Conservation (phyloP, 441 rosid genomes). For the Biscutella laevigata region DNA sequence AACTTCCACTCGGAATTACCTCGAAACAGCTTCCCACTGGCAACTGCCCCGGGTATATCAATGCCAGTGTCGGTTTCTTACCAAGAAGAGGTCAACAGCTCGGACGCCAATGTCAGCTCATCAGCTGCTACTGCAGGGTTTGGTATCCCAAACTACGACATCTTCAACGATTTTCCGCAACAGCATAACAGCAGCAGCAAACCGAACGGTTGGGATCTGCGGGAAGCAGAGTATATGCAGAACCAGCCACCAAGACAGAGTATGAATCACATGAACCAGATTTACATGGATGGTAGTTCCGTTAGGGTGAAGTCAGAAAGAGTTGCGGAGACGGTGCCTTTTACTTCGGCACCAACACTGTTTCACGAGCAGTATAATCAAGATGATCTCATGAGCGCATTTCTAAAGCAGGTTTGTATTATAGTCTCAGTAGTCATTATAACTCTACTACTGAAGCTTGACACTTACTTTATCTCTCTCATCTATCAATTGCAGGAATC, state of each 20-base stretch:
- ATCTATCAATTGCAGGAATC: conserved; percentile 39
- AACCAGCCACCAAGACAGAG: conserved; percentile 8
- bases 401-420: conserved; percentile 85
- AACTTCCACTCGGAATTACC: conserved; percentile 42
- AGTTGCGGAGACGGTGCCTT: conserved; percentile 35
- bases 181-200: conserved; percentile 34
- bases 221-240: conserved; percentile 25
- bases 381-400: conserved; percentile 83
- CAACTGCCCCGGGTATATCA: conserved; percentile 42
- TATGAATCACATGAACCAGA: conserved; percentile 19
- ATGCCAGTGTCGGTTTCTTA: conserved; percentile 35
- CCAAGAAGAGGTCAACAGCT: conserved; percentile 48
- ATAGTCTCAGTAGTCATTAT: too few species aligned
- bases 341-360: conserved; percentile 25
- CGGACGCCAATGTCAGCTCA: conserved; percentile 37
- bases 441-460: not conserved
- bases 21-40: conserved; percentile 45
- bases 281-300: conserved; percentile 37
- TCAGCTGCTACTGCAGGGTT: conserved; percentile 31
- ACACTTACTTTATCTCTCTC: not conserved
- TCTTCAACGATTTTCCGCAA: conserved; percentile 34
- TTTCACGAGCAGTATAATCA: conserved; percentile 53
- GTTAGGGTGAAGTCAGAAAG: conserved; percentile 60
- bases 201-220: conserved; percentile 58
- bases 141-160: conserved; percentile 39